A percentile compares a stretch with the other conserved stretches of the same genome.
Evolutionary conservation across 345 rosid genomes (phyloP).

Genomic region (Cardamine occulta): DNA sequence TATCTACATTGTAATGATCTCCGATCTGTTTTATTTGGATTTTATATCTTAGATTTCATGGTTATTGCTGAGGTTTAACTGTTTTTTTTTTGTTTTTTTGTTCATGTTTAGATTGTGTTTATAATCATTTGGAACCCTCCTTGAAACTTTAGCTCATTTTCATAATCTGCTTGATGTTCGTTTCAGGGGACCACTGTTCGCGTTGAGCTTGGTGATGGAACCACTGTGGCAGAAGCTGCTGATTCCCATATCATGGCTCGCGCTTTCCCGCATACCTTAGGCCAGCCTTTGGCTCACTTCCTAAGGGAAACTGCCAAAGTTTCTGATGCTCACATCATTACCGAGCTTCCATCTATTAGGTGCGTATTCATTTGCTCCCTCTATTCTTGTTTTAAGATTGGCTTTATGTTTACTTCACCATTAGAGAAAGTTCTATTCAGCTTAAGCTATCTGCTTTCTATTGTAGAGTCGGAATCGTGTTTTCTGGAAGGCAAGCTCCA

Average conservation of each 20-base stretch:
- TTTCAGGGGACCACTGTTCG: constrained; percentile 94
- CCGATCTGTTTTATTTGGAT: constrained; percentile 24
- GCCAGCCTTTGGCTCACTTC: constrained; percentile 95
- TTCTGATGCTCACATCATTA: constrained; percentile 89
- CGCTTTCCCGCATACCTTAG: constrained; percentile 79
- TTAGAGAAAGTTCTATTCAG: neutral
- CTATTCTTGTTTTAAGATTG: neutral
- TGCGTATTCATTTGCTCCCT: constrained; percentile 25
- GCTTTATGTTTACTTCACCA: neutral
- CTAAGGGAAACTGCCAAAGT: constrained; percentile 85
- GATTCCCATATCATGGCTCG: constrained; percentile 69
- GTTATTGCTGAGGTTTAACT: neutral
- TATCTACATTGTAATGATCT: neutral
- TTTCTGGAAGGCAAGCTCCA: constrained; percentile 97
- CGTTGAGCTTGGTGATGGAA: constrained; percentile 88
- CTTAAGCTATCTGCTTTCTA: constrained; percentile 7
- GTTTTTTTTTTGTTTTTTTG: too few relatives aligned
- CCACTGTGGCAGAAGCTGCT: constrained; percentile 66
- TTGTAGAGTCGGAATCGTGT: constrained; percentile 87
- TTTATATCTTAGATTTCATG: neutral
- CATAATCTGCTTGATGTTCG: neutral
- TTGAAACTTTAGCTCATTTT: neutral
- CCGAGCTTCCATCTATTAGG: constrained; percentile 83
- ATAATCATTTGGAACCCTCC: neutral
- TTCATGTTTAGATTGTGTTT: neutral